Evolutionary conservation across 2,329 filamentous ascomycete species (phyloP).

Genomic region (Trichoderma oligosporum): DNA sequence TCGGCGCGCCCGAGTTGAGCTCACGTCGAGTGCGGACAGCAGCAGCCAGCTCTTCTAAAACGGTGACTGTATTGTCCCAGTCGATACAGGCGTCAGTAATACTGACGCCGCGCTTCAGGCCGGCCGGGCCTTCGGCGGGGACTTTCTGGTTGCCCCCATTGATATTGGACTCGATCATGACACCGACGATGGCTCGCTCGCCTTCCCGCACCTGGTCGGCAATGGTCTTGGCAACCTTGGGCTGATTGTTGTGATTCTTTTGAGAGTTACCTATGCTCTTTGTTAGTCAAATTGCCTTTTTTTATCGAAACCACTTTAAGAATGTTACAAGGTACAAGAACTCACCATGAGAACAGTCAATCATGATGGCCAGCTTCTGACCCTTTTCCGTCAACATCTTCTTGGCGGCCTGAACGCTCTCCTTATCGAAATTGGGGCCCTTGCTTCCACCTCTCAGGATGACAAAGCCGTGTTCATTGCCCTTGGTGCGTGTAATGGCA

Average conservation of each 20-base stretch:
- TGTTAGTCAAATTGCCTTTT: constrained; percentile 11
- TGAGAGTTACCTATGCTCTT: constrained; percentile 75
- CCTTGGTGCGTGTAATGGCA: constrained; percentile 86
- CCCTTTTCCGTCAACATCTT: constrained; percentile 77
- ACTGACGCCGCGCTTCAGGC: constrained; percentile 81
- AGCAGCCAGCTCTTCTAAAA: constrained; percentile 81
- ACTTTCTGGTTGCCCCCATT: constrained; percentile 88
- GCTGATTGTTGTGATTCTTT: constrained; percentile 97
- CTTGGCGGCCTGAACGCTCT: constrained; percentile 74
- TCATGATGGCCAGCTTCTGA: constrained; percentile 87
- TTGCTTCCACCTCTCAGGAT: constrained; percentile 88
- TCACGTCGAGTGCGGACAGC: constrained; percentile 73
- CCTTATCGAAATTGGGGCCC: constrained; percentile 90
- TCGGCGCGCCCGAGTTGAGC: constrained; percentile 38
- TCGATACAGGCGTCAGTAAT: constrained; percentile 96
- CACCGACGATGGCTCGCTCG: constrained; percentile 83
- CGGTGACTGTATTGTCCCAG: constrained; percentile 80
- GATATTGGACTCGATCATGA: constrained; percentile 99
- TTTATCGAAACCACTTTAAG: background rate
- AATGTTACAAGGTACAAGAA: constrained; percentile 15
- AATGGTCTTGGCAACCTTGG: constrained; percentile 78
- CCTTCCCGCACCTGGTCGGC: constrained; percentile 83
- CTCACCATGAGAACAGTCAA: constrained; percentile 94
- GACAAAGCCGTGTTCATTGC: constrained; percentile 96
- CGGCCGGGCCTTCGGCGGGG: constrained; percentile 72